Percentiles rank a stretch among this genome's conserved stretches.
Conservation (phyloP, 164 flowering plant species). For the Annona squamosa region DNA sequence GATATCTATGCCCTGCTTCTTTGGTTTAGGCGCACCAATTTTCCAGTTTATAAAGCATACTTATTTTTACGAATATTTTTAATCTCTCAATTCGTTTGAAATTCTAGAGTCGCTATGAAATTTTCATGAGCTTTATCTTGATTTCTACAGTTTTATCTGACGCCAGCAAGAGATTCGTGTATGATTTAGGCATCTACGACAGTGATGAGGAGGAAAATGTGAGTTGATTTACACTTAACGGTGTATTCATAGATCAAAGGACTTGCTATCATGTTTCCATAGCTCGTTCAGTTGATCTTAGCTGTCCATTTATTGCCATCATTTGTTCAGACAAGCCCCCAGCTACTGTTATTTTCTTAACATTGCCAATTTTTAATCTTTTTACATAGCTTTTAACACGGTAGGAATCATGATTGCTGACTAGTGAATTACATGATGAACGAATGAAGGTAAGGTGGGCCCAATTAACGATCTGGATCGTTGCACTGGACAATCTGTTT, state of each 20-base stretch:
- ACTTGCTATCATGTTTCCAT: too few species aligned
- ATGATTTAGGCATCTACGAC: constrained; percentile 82
- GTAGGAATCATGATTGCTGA: too few species aligned
- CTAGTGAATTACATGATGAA: too few species aligned
- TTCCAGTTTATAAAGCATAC: neutral
- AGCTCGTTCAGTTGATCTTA: too few species aligned
- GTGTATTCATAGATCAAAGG: neutral
- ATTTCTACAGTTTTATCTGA: constrained; percentile 67
- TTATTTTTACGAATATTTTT: neutral
- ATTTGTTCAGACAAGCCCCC: too few species aligned
- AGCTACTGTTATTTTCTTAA: too few species aligned
- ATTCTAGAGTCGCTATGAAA: neutral
- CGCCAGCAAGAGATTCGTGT: constrained; percentile 67
- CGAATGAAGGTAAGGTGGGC: too few species aligned
- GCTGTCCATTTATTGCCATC: too few species aligned
- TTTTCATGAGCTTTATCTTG: constrained; percentile 3
- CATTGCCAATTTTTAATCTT: too few species aligned
- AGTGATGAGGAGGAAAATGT: constrained; percentile 62
- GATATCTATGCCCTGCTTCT: neutral
- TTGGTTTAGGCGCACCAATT: neutral
- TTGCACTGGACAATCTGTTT: too few species aligned
- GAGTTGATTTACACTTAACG: constrained; percentile 6
- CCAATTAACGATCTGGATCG: too few species aligned
- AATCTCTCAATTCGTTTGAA: neutral
- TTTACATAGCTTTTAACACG: too few species aligned